Conservation (phyloP, 345 rosid species). For the thale cress (Arabidopsis thaliana) region DNA sequence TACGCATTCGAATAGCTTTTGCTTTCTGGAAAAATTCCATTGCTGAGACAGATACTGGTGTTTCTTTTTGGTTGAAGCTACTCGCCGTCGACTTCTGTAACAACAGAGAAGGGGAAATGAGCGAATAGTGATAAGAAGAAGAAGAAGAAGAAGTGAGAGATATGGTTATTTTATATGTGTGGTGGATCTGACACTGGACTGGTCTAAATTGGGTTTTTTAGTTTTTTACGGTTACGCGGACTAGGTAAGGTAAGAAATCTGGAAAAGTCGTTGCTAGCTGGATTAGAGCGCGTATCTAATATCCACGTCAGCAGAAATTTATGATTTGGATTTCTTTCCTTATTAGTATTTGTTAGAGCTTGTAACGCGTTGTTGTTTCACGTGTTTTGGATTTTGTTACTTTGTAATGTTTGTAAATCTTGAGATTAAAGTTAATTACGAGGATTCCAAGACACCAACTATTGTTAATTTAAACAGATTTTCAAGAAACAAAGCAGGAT, state of each 20-base stretch:
- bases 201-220: constrained; percentile 32
- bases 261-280: constrained; percentile 23
- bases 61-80: constrained; percentile 31
- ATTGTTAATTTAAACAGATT: not conserved
- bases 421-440: not conserved
- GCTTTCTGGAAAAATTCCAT: constrained; percentile 89
- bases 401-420: not conserved
- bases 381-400: not conserved
- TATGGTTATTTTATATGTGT: not conserved
- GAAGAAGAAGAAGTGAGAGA: not conserved
- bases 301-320: constrained; percentile 34
- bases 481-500: not conserved
- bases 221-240: constrained; percentile 29
- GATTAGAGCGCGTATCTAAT: constrained; percentile 27
- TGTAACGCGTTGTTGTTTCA: not conserved
- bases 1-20: constrained; percentile 68
- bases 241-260: not conserved
- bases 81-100: constrained; percentile 27
- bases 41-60: constrained; percentile 27
- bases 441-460: not conserved
- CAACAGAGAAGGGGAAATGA: not conserved
- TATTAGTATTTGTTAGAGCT: not conserved
- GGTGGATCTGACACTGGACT: not conserved
- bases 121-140: not conserved
- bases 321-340: not conserved